Evolutionary conservation across 352 stramenopile genomes (phyloP).

Genomic region (Elongisporangium undulatum): DNA sequence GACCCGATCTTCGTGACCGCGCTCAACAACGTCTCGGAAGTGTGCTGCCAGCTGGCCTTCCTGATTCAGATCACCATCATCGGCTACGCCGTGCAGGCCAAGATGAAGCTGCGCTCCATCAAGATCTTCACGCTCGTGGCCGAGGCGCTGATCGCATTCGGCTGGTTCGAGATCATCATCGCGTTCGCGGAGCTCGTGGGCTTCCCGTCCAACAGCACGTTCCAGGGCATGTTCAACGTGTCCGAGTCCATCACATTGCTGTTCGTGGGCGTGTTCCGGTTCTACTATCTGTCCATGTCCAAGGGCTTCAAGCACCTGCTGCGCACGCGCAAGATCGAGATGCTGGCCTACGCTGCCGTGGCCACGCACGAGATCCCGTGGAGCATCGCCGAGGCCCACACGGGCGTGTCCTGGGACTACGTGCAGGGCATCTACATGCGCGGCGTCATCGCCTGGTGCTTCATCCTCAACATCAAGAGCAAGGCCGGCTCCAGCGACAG

Average conservation of each 20-base stretch:
- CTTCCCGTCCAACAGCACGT: constrained; percentile 1
- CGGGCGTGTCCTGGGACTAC: constrained; percentile 13
- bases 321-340: constrained; percentile 8
- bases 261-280: constrained; percentile 12
- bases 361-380: constrained; percentile 15
- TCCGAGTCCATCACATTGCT: constrained; percentile 7
- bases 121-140: constrained; percentile 21
- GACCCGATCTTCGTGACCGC: neutral
- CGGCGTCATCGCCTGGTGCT: constrained; percentile 11
- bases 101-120: constrained; percentile 28
- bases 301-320: constrained; percentile 7
- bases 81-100: constrained; percentile 24
- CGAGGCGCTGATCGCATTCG: constrained; percentile 16
- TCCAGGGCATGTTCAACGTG: constrained; percentile 2
- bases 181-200: constrained; percentile 9
- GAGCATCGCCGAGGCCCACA: constrained; percentile 7
- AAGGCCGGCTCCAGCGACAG: constrained; percentile 5
- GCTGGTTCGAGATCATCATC: constrained; percentile 4
- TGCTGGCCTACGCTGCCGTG: constrained; percentile 10
- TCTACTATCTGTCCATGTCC: constrained; percentile 14
- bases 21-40: constrained; percentile 33
- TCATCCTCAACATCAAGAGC: constrained; percentile 11
- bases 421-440: constrained; percentile 13
- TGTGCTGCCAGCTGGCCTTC: constrained; percentile 28
- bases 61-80: constrained; percentile 43